phyloP scores from a whole-genome alignment of 2,329 filamentous ascomycete genomes.

The Trichoderma koningii region DNA sequence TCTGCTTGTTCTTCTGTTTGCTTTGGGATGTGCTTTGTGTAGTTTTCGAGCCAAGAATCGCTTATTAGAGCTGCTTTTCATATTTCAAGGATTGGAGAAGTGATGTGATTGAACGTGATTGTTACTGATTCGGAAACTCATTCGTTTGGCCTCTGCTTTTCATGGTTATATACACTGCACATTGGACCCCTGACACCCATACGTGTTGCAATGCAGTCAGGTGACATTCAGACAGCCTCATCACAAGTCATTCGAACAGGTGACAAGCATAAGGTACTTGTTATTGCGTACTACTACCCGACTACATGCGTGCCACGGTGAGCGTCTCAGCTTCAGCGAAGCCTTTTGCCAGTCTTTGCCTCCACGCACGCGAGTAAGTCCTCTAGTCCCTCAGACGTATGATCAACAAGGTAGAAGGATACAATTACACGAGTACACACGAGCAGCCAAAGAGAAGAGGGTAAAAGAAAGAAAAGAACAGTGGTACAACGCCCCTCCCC shows the following conservation, averaged over 20 bases:
- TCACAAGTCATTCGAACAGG: too few species aligned
- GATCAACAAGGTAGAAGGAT: neutral
- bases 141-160: neutral
- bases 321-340: slow-evolving; percentile 7
- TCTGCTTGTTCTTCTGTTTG: too few species aligned
- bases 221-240: too few species aligned
- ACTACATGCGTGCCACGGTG: neutral
- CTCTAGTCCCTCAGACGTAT: too few species aligned
- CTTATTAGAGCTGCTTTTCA: neutral
- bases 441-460: neutral
- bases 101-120: too few species aligned
- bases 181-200: too few species aligned
- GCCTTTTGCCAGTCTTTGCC: neutral
- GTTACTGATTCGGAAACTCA: neutral
- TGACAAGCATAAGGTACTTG: neutral
- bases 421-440: neutral
- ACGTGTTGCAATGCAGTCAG: too few species aligned
- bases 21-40: too few species aligned
- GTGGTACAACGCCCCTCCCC: slow-evolving; percentile 13
- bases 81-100: too few species aligned
- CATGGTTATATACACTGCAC: too few species aligned
- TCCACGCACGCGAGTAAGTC: too few species aligned
- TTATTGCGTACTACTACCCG: neutral
- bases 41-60: neutral
- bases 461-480: neutral